phyloP scores from a whole-genome alignment of 208 protist genomes.

The Histomonas meleagridis region DNA sequence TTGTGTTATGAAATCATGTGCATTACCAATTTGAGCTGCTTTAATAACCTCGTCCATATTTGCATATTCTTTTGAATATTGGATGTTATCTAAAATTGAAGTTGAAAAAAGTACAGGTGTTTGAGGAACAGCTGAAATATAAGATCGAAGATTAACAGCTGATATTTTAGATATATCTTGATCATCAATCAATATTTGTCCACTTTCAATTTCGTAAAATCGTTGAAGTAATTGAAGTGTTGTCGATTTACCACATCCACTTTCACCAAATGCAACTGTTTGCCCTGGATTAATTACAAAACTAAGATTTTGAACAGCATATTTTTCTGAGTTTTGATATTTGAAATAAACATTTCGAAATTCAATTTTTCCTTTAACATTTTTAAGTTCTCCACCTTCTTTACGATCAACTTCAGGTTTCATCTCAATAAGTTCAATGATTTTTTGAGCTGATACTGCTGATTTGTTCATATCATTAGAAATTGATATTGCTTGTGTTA shows the following conservation, averaged over 20 bases:
- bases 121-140: slow-evolving; percentile 48
- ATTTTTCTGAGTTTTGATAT: not conserved
- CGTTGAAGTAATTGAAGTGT: not conserved
- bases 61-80: slow-evolving; percentile 44
- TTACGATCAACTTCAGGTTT: not conserved
- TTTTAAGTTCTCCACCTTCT: not conserved
- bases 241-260: slow-evolving; percentile 11
- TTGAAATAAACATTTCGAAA: slow-evolving; percentile 12
- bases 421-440: not conserved
- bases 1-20: slow-evolving; percentile 51
- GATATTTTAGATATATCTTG: not conserved
- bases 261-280: slow-evolving; percentile 23
- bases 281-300: not conserved
- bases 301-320: not conserved
- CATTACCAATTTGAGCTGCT: slow-evolving; percentile 51
- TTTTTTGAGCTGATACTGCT: not conserved
- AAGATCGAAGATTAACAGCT: not conserved
- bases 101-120: slow-evolving; percentile 54
- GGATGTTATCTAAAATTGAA: slow-evolving; percentile 53
- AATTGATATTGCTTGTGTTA: not conserved
- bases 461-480: not conserved
- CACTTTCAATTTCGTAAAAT: not conserved
- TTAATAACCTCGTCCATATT: slow-evolving; percentile 44
- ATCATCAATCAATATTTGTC: not conserved
- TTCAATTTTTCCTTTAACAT: slow-evolving; percentile 15